Conservation (phyloP, 148 eudicot species). For the Selenicereus undatus region DNA sequence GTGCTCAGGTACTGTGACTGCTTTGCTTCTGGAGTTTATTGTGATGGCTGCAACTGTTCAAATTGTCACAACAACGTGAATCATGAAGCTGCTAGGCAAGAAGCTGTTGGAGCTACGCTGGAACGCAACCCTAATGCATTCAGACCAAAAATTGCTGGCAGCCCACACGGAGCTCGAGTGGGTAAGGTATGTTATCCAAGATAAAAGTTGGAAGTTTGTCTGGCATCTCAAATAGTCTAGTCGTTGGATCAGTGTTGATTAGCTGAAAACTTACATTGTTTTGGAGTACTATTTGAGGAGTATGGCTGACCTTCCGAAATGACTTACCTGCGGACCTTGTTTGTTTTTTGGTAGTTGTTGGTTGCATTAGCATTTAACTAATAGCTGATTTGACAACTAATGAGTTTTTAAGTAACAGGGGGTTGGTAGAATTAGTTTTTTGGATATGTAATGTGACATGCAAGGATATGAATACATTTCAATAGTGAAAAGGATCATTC, state of each 20-base stretch:
- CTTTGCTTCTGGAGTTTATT: constrained; percentile 68
- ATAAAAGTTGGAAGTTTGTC: neutral
- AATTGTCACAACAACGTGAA: constrained; percentile 66
- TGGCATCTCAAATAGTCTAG: neutral
- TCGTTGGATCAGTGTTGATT: neutral
- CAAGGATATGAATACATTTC: neutral
- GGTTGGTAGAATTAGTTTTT: neutral
- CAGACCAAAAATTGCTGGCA: constrained; percentile 64
- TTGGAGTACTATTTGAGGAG: neutral
- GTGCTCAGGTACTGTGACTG: constrained; percentile 81
- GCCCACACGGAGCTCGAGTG: constrained; percentile 48
- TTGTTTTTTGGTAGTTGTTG: too few relatives aligned
- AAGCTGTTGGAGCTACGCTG: constrained; percentile 43
- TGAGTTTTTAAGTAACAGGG: neutral
- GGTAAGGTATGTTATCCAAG: constrained; percentile 42
- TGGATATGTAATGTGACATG: neutral
- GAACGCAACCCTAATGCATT: constrained; percentile 79
- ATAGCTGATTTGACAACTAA: neutral
- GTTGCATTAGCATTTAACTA: too few relatives aligned
- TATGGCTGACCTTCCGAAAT: neutral
- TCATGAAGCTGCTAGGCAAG: constrained; percentile 55
- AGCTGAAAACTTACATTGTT: neutral
- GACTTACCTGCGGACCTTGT: too few relatives aligned
- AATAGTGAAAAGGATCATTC: neutral
- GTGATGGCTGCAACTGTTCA: constrained; percentile 75